phyloP scores from a whole-genome alignment of 2,329 filamentous ascomycete genomes.

The Epichloe sylvatica region DNA sequence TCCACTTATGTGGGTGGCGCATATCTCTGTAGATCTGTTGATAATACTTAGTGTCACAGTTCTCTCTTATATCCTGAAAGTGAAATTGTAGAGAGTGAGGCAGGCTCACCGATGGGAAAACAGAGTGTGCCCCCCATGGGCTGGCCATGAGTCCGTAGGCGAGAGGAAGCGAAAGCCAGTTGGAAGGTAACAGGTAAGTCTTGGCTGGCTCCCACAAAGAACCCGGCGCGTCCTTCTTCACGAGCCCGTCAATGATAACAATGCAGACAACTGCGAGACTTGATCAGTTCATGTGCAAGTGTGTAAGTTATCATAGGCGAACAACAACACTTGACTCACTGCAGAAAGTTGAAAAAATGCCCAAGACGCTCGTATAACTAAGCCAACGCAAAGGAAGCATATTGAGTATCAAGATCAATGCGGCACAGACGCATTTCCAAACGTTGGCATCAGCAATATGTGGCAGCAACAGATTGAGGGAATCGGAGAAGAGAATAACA shows the following conservation, averaged over 20 bases:
- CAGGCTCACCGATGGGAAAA: constrained; percentile 60
- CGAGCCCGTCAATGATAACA: constrained; percentile 70
- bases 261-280: constrained; percentile 56
- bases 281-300: neutral
- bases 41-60: neutral
- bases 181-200: constrained; percentile 70
- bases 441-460: constrained; percentile 47
- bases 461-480: constrained; percentile 64
- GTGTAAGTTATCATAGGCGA: neutral
- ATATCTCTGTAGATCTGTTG: constrained; percentile 48
- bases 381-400: constrained; percentile 73
- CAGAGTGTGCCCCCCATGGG: constrained; percentile 46
- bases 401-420: constrained; percentile 66
- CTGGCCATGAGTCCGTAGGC: constrained; percentile 85
- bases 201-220: constrained; percentile 68
- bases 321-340: constrained; percentile 43
- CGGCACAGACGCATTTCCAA: constrained; percentile 77
- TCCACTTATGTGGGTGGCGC: constrained; percentile 69
- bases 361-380: constrained; percentile 81
- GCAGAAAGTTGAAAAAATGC: constrained; percentile 78
- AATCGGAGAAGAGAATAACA: constrained; percentile 87
- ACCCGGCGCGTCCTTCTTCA: constrained; percentile 66
- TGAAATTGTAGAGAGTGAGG: neutral
- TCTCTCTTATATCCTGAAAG: too few relatives aligned
- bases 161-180: constrained; percentile 77